Percentiles rank a stretch among this genome's conserved stretches.
phyloP scores from a whole-genome alignment of 495 filamentous ascomycete species.

The Chaetomium cochliodes region DNA sequence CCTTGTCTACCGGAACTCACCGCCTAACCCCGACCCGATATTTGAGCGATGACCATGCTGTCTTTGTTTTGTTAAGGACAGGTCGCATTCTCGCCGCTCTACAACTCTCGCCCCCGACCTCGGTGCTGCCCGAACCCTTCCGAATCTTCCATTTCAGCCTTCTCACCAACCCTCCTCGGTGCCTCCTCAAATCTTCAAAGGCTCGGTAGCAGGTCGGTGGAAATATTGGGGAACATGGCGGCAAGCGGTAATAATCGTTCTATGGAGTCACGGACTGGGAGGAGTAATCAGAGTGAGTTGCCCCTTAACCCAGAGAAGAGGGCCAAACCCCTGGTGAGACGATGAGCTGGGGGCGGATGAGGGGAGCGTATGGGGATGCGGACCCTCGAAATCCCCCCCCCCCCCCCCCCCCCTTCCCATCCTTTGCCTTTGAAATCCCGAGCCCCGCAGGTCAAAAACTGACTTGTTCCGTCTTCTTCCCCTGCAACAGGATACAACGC shows the following conservation, averaged over 20 bases:
- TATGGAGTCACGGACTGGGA: constrained; percentile 75
- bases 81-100: constrained; percentile 10
- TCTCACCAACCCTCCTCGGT: background rate
- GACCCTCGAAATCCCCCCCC: too few relatives aligned
- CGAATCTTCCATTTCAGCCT: background rate
- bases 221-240: constrained; percentile 44
- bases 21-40: constrained; percentile 7
- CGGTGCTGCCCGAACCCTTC: constrained; percentile 4
- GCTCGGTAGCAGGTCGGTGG: background rate
- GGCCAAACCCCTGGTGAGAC: background rate
- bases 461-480: constrained; percentile 36
- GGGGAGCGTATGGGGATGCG: too few relatives aligned
- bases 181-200: background rate
- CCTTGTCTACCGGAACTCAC: constrained; percentile 9
- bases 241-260: constrained; percentile 55
- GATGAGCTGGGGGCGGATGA: background rate
- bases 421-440: background rate
- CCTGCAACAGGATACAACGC: constrained; percentile 72
- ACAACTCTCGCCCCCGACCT: constrained; percentile 8
- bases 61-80: constrained; percentile 10
- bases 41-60: constrained; percentile 20
- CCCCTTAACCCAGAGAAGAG: background rate
- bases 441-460: constrained; percentile 30
- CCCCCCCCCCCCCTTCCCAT: background rate
- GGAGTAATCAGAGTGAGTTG: constrained; percentile 78